Base-by-base conservation (phyloP, 495 filamentous ascomycete genomes). In the Penicillium alfredii region DNA sequence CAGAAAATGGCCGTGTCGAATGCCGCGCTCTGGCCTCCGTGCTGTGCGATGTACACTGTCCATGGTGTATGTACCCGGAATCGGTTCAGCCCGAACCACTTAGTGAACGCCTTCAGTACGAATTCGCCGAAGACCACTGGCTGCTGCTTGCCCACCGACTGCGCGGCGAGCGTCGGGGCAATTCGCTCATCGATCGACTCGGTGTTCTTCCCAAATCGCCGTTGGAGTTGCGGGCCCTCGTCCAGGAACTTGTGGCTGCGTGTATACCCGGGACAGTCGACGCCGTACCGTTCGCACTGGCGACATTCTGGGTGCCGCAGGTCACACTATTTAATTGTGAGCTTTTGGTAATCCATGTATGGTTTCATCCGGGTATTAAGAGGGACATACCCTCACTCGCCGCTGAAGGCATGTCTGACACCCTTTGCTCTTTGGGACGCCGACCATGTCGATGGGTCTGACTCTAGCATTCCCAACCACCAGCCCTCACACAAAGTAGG, bases 351-450 rank as follows among this genome's bases (percentile, higher is more conserved):
- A n/a, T n/a, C n/a, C n/a, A n/a, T n/a, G n/a, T n/a, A n/a, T n/a
- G n/a, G n/a, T n/a, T n/a, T n/a, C n/a, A n/a, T n/a, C n/a, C n/a
- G n/a, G n/a, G n/a, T n/a, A n/a, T n/a, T n/a, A n/a, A n/a, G n/a
- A 26, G 6, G 23, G 18, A 24, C 42, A 9, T 35, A 54, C 51
- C 40, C 47, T 54, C 21, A 63, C 52, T n/a, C 55, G 51, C 12
- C 57, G 49, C 10, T 55, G 33, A 15, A 61, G 47, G 42, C 58
- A 63, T n/a, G 46, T 56, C 27, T 48, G 51, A 46, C 63, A 68
- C 37, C 64, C 63, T 47, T 48, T 56, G 42, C 63, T 66, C 22
- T 64, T 53, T 7, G 64, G 63, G 15, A 64, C 61, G 23, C 62
- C 64, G 22, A 68, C 64, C 64, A 64, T 64, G 23, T 33, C 33